Base-by-base conservation (phyloP, 164 flowering plant species). In the Stephania yunnanensis region DNA sequence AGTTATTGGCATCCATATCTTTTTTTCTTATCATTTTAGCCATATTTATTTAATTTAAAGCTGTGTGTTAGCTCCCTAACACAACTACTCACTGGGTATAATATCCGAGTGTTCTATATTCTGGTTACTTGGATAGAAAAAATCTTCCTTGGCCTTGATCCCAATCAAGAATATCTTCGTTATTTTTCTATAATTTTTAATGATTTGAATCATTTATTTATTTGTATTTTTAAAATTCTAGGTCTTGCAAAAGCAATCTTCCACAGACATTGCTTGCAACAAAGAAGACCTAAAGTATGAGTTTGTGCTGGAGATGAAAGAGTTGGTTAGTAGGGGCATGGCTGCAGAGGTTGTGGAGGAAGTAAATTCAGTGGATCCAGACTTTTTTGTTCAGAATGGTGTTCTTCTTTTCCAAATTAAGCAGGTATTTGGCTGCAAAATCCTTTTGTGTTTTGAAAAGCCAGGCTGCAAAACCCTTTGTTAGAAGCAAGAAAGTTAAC, bases 261-360 rank as follows among this genome's bases (percentile, higher is more conserved):
- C 55, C 12, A 20, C 68, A 31, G 86, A 83, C 22, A 29, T 31
- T 68, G 42, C 71, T 20, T 72, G 20, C 19, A 78, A 67, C 71
- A 69, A 70, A 77, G 90, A 84, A 44, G 88, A 87, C 68, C 44
- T 77, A 36, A 90, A 85, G 72, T 89, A 84, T 85, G 98, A 93
- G 80, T 83, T 87, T 84, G 82, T 94, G 68, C 81, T 94, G 77
- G 89, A 84, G 61, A 81, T 94, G 85, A 96, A 91, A 83, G 95
- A 94, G 46, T 81, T 94, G 71, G 90, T 92, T 63, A 78, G 86
- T 77, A 86, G 76, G 81, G 98, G 99, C 74, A 88, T 94, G 97
- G 86, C 95, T 78, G 86, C 91, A 8, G 95, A 94, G 85, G 97
- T 91, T 75, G 90, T 92, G 76, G 95, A 89, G 78, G 97, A 96